A percentile compares a stretch with the other conserved stretches of the same genome.
Conservation (phyloP, 2,329 filamentous ascomycete genomes). For the Fusarium sp. region DNA sequence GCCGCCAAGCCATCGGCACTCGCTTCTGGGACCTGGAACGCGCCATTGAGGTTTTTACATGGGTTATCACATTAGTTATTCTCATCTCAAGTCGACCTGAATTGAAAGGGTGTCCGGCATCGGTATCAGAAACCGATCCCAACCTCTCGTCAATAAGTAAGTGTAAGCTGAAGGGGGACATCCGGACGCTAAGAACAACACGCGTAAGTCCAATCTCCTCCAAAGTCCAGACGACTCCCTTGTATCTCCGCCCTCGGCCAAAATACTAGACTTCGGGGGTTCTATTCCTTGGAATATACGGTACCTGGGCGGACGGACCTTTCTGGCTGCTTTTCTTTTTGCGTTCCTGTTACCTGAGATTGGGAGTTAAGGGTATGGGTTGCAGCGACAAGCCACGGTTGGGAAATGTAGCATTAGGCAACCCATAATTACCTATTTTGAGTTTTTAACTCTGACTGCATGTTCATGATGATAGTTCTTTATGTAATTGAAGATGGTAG, state of each 20-base stretch:
- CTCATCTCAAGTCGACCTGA: not conserved
- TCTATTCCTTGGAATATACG: slow-evolving; percentile 20
- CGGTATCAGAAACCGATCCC: slow-evolving; percentile 6
- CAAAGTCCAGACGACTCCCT: not conserved
- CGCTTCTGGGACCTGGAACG: not conserved
- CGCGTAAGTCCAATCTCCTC: slow-evolving; percentile 13
- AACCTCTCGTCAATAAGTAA: not conserved
- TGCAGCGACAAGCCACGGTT: slow-evolving; percentile 28
- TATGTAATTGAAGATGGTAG: not conserved
- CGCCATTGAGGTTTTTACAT: slow-evolving; percentile 18
- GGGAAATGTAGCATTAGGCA: not conserved
- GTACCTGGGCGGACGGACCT: not conserved
- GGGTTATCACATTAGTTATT: not conserved
- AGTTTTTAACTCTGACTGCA: slow-evolving; percentile 3
- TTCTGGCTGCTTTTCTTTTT: not conserved
- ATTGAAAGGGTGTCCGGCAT: slow-evolving; percentile 14
- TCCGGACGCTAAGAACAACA: not conserved
- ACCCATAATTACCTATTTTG: not conserved
- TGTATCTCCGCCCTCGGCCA: slow-evolving; percentile 4
- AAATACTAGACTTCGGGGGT: not conserved
- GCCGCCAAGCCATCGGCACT: not conserved
- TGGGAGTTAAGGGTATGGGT: slow-evolving; percentile 2
- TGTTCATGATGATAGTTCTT: not conserved
- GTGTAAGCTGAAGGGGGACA: not conserved
- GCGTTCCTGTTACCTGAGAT: slow-evolving; percentile 1